Evolutionary conservation across 192 early-diverging fungal species (phyloP).

Genomic region (Backusella mclennaniae): DNA sequence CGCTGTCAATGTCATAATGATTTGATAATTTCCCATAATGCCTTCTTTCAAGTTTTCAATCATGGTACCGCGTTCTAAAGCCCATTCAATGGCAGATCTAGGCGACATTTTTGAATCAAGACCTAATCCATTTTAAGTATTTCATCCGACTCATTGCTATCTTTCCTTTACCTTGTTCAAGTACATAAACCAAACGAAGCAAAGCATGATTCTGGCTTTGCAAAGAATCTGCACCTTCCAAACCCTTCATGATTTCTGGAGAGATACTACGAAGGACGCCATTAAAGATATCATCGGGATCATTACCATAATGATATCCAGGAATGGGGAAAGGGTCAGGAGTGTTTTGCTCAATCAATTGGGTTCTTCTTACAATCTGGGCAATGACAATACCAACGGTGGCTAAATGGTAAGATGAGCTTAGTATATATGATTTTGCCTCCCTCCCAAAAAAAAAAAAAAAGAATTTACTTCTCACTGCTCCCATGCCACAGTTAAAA

Average conservation of each 20-base stretch:
- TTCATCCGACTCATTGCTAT: not conserved
- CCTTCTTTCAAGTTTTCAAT: conserved; percentile 55
- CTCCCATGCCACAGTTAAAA: conserved; percentile 68
- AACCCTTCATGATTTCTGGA: conserved; percentile 24
- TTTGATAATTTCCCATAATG: conserved; percentile 56
- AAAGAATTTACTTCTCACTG: conserved; percentile 46
- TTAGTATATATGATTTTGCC: not conserved
- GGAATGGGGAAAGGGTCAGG: conserved; percentile 43
- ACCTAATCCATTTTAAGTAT: conserved; percentile 10
- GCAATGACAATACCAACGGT: conserved; percentile 62
- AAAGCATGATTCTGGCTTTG: conserved; percentile 47
- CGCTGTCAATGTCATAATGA: conserved; percentile 40
- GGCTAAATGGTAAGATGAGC: conserved; percentile 18
- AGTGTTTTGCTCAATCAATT: conserved; percentile 36
- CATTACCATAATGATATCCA: conserved; percentile 17
- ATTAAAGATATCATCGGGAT: not conserved
- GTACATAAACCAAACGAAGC: conserved; percentile 52
- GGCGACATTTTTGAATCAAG: conserved; percentile 40
- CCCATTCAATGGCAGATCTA: conserved; percentile 56
- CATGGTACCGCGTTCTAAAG: conserved; percentile 45
- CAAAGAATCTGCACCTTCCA: conserved; percentile 30
- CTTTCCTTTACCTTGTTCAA: conserved; percentile 41
- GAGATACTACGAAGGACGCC: not conserved
- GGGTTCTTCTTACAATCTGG: conserved; percentile 53
- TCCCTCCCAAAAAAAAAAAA: not conserved